phyloP scores from a whole-genome alignment of 2,329 filamentous ascomycete species.

The Colletotrichum orchidophilum region DNA sequence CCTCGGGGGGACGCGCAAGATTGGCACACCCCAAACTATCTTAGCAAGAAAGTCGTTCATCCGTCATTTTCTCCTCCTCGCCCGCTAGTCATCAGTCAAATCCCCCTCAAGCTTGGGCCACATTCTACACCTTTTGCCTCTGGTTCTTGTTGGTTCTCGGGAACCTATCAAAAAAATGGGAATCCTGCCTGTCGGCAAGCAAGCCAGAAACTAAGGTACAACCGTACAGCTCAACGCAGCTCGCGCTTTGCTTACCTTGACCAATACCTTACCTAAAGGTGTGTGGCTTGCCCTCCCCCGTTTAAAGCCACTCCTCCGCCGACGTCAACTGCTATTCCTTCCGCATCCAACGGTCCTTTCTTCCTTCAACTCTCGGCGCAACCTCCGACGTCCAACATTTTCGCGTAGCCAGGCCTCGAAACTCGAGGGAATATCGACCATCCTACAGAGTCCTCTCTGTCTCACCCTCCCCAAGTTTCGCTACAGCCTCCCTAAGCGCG shows the following conservation, averaged over 20 bases:
- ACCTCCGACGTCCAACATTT: neutral
- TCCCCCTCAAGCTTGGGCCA: constrained; percentile 24
- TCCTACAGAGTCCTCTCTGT: neutral
- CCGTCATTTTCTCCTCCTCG: constrained; percentile 4
- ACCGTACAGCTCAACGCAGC: neutral
- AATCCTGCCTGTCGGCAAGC: neutral
- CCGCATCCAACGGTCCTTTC: neutral
- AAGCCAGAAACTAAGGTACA: neutral
- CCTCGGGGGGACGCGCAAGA: constrained; percentile 29
- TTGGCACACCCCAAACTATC: constrained; percentile 2
- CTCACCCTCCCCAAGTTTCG: neutral
- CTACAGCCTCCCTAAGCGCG: neutral
- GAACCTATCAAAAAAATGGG: constrained; percentile 2
- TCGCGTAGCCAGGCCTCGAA: neutral
- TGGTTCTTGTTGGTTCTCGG: neutral
- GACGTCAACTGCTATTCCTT: constrained; percentile 9
- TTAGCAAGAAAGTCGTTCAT: constrained; percentile 19
- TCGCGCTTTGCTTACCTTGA: neutral
- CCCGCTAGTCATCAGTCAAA: constrained; percentile 2
- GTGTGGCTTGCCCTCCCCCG: neutral
- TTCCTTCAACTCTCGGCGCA: neutral
- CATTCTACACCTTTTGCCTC: constrained; percentile 1
- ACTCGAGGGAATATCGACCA: neutral
- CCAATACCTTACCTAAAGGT: neutral
- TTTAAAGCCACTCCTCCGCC: neutral